Percentiles rank a stretch among this genome's conserved stretches.
Evolutionary conservation across 1,284 basidiomycete genomes (phyloP).

Genomic region (Fomitopsis palustris): DNA sequence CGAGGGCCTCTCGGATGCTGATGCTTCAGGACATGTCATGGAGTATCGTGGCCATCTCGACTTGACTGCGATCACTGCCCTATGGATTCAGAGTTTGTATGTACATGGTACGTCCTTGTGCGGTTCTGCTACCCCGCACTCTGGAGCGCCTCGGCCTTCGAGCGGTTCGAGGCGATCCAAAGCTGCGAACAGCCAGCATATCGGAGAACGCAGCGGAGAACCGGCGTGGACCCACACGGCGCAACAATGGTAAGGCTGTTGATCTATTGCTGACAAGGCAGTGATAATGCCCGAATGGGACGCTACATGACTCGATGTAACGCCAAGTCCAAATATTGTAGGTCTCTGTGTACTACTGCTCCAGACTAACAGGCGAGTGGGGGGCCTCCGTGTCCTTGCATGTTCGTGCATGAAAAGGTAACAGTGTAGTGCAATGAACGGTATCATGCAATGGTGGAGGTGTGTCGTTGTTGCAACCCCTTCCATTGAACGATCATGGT

Average conservation of each 20-base stretch:
- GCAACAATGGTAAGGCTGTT: neutral
- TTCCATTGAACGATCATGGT: neutral
- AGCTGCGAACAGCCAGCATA: neutral
- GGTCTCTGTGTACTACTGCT: no score
- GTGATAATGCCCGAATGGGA: no score
- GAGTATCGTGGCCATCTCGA: neutral
- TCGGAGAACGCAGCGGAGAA: neutral
- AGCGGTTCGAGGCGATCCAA: neutral
- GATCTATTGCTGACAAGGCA: neutral
- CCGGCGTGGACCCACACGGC: neutral
- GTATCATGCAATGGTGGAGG: neutral
- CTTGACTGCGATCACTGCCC: neutral
- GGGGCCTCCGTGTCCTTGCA: no score
- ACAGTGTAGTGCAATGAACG: no score
- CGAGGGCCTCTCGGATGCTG: neutral
- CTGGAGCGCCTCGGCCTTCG: neutral
- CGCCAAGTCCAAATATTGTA: no score
- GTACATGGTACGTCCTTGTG: neutral
- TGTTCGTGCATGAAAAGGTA: no score
- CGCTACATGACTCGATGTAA: no score
- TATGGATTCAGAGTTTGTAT: neutral
- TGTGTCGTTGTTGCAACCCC: neutral
- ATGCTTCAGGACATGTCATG: neutral
- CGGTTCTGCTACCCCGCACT: neutral
- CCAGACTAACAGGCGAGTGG: no score